Evolutionary conservation across 306 rosid genomes (phyloP).

Genomic region (Trifolium subterraneum): DNA sequence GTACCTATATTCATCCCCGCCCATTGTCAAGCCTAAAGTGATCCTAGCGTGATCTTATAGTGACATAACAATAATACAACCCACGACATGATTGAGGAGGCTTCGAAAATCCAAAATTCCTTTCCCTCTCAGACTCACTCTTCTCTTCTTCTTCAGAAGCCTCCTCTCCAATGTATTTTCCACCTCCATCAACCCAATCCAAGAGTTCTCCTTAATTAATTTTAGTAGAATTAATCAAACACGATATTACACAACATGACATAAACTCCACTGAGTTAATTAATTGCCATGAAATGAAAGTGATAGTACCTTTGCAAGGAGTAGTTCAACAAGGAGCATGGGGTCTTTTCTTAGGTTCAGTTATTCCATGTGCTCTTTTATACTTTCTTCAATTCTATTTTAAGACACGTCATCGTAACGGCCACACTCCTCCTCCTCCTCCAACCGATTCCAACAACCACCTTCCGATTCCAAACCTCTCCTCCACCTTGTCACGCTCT

Average conservation of each 20-base stretch:
- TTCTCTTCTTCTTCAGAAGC: no score
- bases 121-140: no score
- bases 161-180: no score
- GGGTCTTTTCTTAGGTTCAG: constrained; percentile 84
- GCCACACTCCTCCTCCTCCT: constrained; percentile 39
- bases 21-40: no score
- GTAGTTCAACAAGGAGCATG: constrained; percentile 94
- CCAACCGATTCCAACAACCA: constrained; percentile 28
- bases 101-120: no score
- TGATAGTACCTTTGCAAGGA: constrained; percentile 89
- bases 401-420: constrained; percentile 53
- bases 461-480: background rate
- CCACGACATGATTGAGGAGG: no score
- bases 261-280: background rate
- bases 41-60: no score
- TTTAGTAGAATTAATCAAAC: background rate
- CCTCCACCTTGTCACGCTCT: constrained; percentile 54
- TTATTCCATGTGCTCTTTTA: constrained; percentile 91
- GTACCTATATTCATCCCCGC: no score
- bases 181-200: no score
- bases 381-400: constrained; percentile 81
- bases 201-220: no score
- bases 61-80: no score
- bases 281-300: constrained; percentile 50
- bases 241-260: background rate